phyloP scores from a whole-genome alignment of 768 basidiomycete species.

The Kwoniella sp. region DNA sequence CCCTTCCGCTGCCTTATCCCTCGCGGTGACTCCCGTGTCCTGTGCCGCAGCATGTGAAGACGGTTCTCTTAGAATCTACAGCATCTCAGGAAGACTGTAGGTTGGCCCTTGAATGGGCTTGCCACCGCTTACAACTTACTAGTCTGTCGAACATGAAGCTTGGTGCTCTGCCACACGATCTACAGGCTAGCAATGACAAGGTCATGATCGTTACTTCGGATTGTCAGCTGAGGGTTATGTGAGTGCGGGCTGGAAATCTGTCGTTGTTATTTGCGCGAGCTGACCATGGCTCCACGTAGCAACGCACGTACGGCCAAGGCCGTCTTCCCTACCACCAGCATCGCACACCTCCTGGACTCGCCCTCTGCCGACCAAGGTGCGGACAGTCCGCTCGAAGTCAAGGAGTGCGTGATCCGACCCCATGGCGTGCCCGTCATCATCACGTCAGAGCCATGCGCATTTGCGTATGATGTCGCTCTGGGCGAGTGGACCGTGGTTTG shows the following conservation, averaged over 20 bases:
- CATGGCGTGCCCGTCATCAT: conserved; percentile 76
- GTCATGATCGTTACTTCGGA: conserved; percentile 69
- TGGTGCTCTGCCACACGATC: conserved; percentile 64
- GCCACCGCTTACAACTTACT: background rate
- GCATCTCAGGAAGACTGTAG: conserved; percentile 75
- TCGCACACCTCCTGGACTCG: conserved; percentile 59
- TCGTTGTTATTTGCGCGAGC: background rate
- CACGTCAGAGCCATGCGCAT: conserved; percentile 70
- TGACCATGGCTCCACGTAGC: conserved; percentile 54
- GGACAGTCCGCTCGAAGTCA: conserved; percentile 51
- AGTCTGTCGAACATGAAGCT: conserved; percentile 74
- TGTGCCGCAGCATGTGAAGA: conserved; percentile 76
- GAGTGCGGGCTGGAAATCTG: background rate
- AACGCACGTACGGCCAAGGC: conserved; percentile 66
- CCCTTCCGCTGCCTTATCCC: conserved; percentile 63
- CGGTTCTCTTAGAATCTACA: conserved; percentile 76
- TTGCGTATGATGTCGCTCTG: conserved; percentile 70
- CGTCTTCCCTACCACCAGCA: conserved; percentile 63
- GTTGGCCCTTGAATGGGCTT: conserved; percentile 25
- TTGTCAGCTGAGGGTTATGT: conserved; percentile 50
- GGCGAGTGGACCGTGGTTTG: conserved; percentile 69
- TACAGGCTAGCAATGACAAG: conserved; percentile 63
- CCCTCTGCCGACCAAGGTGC: conserved; percentile 6
- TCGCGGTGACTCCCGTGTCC: conserved; percentile 64
- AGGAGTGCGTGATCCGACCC: conserved; percentile 64